These are phyloP conservation scores for Rhinocladiella similis DNA, from an alignment of 2,329 filamentous ascomycete genomes.

Conservation along the genomic window DNA sequence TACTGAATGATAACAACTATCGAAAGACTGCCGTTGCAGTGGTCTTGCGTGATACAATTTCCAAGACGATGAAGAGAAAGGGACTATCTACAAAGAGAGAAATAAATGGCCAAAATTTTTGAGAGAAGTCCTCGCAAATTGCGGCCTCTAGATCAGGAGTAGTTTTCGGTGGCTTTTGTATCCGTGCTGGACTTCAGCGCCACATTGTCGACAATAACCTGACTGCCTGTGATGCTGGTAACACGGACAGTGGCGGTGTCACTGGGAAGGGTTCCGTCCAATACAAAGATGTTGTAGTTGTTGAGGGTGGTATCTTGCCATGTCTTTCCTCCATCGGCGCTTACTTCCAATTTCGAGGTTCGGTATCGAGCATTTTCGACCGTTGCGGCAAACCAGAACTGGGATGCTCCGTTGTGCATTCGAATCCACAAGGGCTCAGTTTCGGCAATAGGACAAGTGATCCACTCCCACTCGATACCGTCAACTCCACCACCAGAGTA, in stretches of 20 bases:
- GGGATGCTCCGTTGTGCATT: neutral
- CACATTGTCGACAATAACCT: slow-evolving; percentile 2
- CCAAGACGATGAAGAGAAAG: no score
- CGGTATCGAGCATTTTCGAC: slow-evolving; percentile 6
- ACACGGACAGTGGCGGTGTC: slow-evolving; percentile 4
- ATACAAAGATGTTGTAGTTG: slow-evolving; percentile 9
- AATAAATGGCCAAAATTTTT: no score
- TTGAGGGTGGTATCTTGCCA: slow-evolving; percentile 1
- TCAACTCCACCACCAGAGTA: slow-evolving; percentile 1
- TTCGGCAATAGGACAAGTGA: slow-evolving; percentile 1
- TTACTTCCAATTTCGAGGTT: slow-evolving; percentile 3
- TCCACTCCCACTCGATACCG: slow-evolving; percentile 2
- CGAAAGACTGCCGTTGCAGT: no score
- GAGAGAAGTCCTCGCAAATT: no score
- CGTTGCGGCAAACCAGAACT: slow-evolving; percentile 6
- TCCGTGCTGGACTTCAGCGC: neutral
- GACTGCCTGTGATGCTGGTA: slow-evolving; percentile 1
- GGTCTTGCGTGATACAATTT: no score
- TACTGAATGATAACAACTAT: no score
- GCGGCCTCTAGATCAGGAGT: neutral
- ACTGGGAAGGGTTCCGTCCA: neutral
- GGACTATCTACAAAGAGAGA: no score
- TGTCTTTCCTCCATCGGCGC: slow-evolving; percentile 1
- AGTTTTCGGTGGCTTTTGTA: slow-evolving; percentile 1
- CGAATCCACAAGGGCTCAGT: slow-evolving; percentile 2